Percentiles rank a stretch among this genome's conserved stretches.
Conservation (phyloP, 371 early-diverging fungal genomes). For the Lichtheimia corymbifera region DNA sequence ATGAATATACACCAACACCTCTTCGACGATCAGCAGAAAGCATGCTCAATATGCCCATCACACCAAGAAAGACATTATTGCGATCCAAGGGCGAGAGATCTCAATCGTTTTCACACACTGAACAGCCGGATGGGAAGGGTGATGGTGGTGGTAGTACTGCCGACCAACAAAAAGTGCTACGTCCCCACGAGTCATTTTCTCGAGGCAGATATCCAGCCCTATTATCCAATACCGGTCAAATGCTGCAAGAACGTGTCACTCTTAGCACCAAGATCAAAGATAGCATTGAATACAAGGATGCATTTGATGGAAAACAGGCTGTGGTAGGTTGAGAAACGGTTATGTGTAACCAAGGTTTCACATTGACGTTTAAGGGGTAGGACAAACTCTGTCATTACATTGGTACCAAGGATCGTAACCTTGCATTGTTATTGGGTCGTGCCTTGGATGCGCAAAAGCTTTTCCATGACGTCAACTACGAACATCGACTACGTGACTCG, state of each 20-base stretch:
- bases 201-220: constrained; percentile 72
- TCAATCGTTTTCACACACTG: constrained; percentile 40
- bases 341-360: neutral
- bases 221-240: constrained; percentile 78
- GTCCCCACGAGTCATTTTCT: constrained; percentile 11
- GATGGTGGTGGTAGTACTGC: constrained; percentile 14
- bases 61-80: constrained; percentile 12
- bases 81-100: constrained; percentile 44
- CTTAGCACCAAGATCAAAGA: constrained; percentile 69
- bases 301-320: constrained; percentile 83
- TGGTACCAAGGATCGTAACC: constrained; percentile 81
- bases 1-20: constrained; percentile 13
- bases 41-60: constrained; percentile 39
- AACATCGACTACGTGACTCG: constrained; percentile 81
- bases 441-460: constrained; percentile 85
- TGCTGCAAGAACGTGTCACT: constrained; percentile 60
- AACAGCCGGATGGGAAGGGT: too few species aligned
- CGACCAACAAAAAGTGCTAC: constrained; percentile 9
- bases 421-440: constrained; percentile 84
- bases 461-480: constrained; percentile 89
- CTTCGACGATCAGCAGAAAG: constrained; percentile 43
- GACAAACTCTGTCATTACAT: constrained; percentile 73
- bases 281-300: constrained; percentile 76
- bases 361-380: constrained; percentile 30
- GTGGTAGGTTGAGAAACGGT: constrained; percentile 57